Evolutionary conservation across 257 asterid genomes (phyloP).

Genomic region (Penstemon barbatus): DNA sequence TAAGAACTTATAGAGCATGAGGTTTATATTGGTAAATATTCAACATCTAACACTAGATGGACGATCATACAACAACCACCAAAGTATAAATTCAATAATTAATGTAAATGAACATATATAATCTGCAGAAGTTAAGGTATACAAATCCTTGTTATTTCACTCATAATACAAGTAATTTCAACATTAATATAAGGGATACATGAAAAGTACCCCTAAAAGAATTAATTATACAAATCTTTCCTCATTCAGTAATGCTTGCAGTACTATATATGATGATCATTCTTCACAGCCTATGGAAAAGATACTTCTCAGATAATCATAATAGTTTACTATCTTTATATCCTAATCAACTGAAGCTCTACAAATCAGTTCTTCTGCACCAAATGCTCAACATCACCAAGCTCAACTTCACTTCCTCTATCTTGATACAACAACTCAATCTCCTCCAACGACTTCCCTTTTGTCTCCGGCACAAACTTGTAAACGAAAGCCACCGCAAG

Average conservation of each 20-base stretch:
- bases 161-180: neutral
- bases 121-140: neutral
- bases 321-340: neutral
- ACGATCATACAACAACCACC: neutral
- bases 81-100: neutral
- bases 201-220: neutral
- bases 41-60: neutral
- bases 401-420: constrained; percentile 57
- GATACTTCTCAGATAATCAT: neutral
- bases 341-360: neutral
- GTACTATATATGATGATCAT: too few species aligned
- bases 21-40: too few species aligned
- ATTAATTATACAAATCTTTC: too few species aligned
- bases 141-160: too few species aligned
- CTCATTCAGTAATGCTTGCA: too few species aligned
- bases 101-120: neutral
- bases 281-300: neutral
- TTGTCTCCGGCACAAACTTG: constrained; percentile 69
- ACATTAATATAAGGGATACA: neutral
- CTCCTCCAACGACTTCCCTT: constrained; percentile 88
- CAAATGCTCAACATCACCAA: constrained; percentile 68
- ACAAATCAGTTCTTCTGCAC: constrained; percentile 49
- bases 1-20: too few species aligned
- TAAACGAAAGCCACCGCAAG: constrained; percentile 59
- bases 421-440: constrained; percentile 68